Evolutionary conservation across 192 early-diverging fungal species (phyloP).

Genomic region (Blastocladiella britannica): DNA sequence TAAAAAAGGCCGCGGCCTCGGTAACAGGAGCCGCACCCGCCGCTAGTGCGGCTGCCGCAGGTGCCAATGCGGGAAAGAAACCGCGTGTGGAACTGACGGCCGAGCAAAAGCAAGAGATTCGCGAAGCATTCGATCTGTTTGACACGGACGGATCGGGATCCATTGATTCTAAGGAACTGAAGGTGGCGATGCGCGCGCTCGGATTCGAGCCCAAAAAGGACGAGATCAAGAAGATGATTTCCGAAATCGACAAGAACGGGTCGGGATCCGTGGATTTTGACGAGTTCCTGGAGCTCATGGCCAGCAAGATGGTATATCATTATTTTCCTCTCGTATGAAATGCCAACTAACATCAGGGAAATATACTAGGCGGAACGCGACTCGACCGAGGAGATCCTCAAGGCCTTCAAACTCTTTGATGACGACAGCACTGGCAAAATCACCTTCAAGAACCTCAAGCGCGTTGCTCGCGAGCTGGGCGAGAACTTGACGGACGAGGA

Average conservation of each 20-base stretch:
- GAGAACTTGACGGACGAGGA: slow-evolving; percentile 44
- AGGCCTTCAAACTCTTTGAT: slow-evolving; percentile 63
- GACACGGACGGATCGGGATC: slow-evolving; percentile 37
- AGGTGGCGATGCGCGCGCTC: slow-evolving; percentile 41
- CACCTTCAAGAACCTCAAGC: slow-evolving; percentile 50
- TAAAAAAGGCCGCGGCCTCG: no score
- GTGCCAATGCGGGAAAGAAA: slow-evolving; percentile 3
- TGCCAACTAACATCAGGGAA: no score
- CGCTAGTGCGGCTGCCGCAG: no score
- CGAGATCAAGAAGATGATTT: slow-evolving; percentile 18
- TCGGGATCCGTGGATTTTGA: slow-evolving; percentile 21
- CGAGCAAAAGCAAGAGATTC: slow-evolving; percentile 47
- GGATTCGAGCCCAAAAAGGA: slow-evolving; percentile 29
- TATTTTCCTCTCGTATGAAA: no score
- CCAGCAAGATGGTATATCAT: slow-evolving; percentile 33
- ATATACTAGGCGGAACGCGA: slow-evolving; percentile 33
- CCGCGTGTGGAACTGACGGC: slow-evolving; percentile 15
- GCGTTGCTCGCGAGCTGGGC: slow-evolving; percentile 36
- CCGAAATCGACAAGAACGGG: slow-evolving; percentile 15
- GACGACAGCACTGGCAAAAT: slow-evolving; percentile 47
- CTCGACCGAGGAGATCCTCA: slow-evolving; percentile 44
- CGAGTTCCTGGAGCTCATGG: slow-evolving; percentile 25
- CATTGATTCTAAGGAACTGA: slow-evolving; percentile 46
- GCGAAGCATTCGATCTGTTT: slow-evolving; percentile 50
- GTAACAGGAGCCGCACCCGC: no score